phyloP scores from a whole-genome alignment of 2,329 filamentous ascomycete species.

The Furcasterigmium furcatum region DNA sequence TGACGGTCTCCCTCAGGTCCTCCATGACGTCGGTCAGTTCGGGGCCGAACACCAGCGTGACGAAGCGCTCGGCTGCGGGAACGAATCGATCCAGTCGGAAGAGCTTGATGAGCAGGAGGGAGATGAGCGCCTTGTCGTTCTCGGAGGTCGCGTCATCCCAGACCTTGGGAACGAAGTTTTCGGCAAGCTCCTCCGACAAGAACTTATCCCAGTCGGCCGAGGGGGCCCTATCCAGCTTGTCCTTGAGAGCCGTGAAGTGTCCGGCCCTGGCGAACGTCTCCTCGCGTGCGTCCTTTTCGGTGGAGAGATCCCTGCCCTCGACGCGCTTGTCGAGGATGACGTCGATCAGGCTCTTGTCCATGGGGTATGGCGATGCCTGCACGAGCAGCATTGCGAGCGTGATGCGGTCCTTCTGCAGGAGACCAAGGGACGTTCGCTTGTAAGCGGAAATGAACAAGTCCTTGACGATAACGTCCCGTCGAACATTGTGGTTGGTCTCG shows the following conservation, averaged over 20 bases:
- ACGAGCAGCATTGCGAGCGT: conserved; percentile 93
- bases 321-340: conserved; percentile 76
- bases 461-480: conserved; percentile 85
- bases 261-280: conserved; percentile 67
- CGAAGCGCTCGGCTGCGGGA: conserved; percentile 88
- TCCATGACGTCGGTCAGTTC: conserved; percentile 80
- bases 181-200: conserved; percentile 79
- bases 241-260: conserved; percentile 71
- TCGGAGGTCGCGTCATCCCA: conserved; percentile 65
- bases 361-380: conserved; percentile 92
- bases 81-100: conserved; percentile 96
- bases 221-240: conserved; percentile 61
- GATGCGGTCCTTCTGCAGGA: conserved; percentile 91
- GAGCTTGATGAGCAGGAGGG: conserved; percentile 88
- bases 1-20: conserved; percentile 81
- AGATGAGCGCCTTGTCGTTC: conserved; percentile 74
- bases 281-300: conserved; percentile 58
- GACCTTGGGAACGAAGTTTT: conserved; percentile 74
- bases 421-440: conserved; percentile 85
- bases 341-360: conserved; percentile 89
- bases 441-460: conserved; percentile 91
- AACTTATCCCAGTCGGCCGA: conserved; percentile 75
- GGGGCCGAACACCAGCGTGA: conserved; percentile 78
- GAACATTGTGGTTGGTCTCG: conserved; percentile 71
- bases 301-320: conserved; percentile 75